phyloP scores from a whole-genome alignment of 2,329 filamentous ascomycete genomes.

The Fusarium burgessii region DNA sequence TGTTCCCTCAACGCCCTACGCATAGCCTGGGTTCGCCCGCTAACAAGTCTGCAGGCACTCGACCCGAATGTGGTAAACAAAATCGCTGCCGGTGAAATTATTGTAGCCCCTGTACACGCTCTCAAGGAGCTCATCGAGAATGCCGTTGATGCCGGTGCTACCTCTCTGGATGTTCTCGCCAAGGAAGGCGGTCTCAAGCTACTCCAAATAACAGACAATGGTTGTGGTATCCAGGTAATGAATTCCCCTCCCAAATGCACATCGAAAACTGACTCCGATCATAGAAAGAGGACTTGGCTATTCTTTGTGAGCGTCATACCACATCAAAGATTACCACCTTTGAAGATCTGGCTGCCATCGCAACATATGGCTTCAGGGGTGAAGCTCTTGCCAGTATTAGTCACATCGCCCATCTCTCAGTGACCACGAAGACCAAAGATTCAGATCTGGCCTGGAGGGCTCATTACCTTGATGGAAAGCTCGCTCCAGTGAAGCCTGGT shows the following conservation, averaged over 20 bases:
- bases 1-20: slow-evolving; percentile 6
- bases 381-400: slow-evolving; percentile 98
- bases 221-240: slow-evolving; percentile 87
- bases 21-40: slow-evolving; percentile 1
- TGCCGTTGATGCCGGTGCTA: slow-evolving; percentile 95
- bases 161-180: slow-evolving; percentile 87
- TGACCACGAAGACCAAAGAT: slow-evolving; percentile 92
- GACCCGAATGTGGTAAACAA: slow-evolving; percentile 97
- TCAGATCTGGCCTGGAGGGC: slow-evolving; percentile 92
- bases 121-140: slow-evolving; percentile 98
- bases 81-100: slow-evolving; percentile 97
- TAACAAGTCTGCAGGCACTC: slow-evolving; percentile 71
- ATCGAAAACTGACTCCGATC: slow-evolving; percentile 25
- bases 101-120: slow-evolving; percentile 95
- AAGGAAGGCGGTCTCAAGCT: slow-evolving; percentile 96
- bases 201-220: slow-evolving; percentile 97
- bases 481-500: slow-evolving; percentile 87
- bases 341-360: slow-evolving; percentile 89
- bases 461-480: slow-evolving; percentile 84
- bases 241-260: neutral
- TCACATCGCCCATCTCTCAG: slow-evolving; percentile 94
- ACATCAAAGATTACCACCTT: slow-evolving; percentile 96
- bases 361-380: slow-evolving; percentile 97
- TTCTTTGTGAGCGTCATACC: slow-evolving; percentile 95
- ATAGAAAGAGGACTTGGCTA: slow-evolving; percentile 89